Conservation (phyloP, 2,329 filamentous ascomycete genomes). For the Lachnum nothofagi region DNA sequence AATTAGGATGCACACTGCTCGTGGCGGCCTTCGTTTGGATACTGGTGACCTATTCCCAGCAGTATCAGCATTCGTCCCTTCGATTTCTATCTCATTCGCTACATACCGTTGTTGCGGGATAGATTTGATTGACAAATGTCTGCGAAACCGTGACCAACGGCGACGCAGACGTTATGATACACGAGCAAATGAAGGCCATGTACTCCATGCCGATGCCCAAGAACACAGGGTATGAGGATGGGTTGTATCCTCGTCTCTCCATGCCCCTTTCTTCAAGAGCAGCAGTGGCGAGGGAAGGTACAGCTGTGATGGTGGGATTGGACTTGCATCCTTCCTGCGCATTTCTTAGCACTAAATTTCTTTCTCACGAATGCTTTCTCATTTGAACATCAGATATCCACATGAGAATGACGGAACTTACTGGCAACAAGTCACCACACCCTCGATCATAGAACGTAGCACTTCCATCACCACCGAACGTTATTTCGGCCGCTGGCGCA, state of each 20-base stretch:
- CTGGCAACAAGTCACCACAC: background rate
- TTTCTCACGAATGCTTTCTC: too few relatives aligned
- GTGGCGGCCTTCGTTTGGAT: background rate
- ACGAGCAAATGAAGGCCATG: background rate
- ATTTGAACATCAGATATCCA: too few relatives aligned
- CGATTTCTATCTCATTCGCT: background rate
- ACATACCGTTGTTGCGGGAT: background rate
- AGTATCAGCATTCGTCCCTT: background rate
- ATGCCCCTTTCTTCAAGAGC: background rate
- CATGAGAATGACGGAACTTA: background rate
- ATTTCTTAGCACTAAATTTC: background rate
- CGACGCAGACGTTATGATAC: background rate
- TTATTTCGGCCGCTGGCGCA: background rate
- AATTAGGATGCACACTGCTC: constrained; percentile 1
- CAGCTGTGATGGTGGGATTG: background rate
- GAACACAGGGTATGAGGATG: background rate
- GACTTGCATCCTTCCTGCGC: background rate
- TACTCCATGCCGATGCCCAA: background rate
- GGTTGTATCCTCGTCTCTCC: background rate
- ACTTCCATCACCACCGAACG: background rate
- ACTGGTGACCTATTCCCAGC: background rate
- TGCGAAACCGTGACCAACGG: background rate
- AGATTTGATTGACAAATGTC: background rate
- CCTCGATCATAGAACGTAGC: background rate
- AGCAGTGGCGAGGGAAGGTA: background rate